Evolutionary conservation across 2,329 filamentous ascomycete species (phyloP).

Genomic region (Chaetomiaceae sp.): DNA sequence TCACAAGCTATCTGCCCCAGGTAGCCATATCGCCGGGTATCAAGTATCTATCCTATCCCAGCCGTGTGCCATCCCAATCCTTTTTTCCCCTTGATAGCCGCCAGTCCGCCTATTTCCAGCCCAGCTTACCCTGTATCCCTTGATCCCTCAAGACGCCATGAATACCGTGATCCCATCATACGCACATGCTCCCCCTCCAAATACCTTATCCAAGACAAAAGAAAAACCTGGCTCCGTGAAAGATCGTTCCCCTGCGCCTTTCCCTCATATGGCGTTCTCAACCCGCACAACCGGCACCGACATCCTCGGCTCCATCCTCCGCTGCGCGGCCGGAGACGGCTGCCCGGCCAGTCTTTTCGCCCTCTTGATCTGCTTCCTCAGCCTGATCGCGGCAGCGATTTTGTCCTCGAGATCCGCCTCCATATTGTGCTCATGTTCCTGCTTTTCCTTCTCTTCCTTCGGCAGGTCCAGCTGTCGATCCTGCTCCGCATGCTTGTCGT

Average conservation of each 20-base stretch:
- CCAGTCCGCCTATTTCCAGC: neutral
- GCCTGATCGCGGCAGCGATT: constrained; percentile 26
- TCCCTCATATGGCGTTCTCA: neutral
- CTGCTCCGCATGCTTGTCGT: neutral
- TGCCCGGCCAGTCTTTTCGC: constrained; percentile 23
- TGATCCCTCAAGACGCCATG: neutral
- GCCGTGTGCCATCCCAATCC: no score
- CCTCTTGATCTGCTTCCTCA: constrained; percentile 32
- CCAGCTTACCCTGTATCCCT: neutral
- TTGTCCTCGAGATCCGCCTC: constrained; percentile 10
- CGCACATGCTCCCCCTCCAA: neutral
- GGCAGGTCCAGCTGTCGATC: constrained; percentile 3
- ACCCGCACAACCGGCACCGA: neutral
- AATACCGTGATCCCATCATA: neutral
- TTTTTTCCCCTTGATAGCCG: neutral
- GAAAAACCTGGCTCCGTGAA: neutral
- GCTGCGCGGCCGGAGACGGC: constrained; percentile 1
- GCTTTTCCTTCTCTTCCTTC: neutral
- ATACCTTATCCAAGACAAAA: neutral
- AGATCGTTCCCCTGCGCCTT: neutral
- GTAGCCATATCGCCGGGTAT: no score
- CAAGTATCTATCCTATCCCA: no score
- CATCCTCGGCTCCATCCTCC: constrained; percentile 4
- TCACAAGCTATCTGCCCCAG: no score
- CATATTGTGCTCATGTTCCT: no score